Base-by-base conservation (phyloP, 2,329 filamentous ascomycete species). In the Diaporthe sp. region DNA sequence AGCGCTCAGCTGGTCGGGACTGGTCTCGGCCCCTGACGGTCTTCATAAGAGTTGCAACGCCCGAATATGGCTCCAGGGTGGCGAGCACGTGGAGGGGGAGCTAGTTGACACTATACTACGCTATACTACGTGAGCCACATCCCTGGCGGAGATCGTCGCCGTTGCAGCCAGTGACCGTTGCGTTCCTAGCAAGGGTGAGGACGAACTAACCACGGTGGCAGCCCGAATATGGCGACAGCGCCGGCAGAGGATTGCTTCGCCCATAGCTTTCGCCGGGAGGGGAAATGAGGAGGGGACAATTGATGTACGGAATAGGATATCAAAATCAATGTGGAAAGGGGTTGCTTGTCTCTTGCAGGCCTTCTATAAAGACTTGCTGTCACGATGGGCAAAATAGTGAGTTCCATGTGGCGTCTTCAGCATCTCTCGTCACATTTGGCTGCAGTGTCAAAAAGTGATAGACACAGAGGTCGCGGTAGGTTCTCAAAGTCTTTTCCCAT, bases 41-140 rank as follows among this genome's bases (percentile, higher is more conserved):
- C 59, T 62, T 62, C 59, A 62, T 62, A 28, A 62, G 15, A 17
- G n/a, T 65, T 46, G 17, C 39, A 65, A 46, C 39, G 39, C 46
- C 59, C 59, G 59, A 46, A 65, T 46, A 31, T 46, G 39, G 39
- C 59, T 46, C 39, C 8, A 46, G 59, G 59, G 39, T 65, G 59
- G 59, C 39, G 59, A 65, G 59, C 59, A 65, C 59, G 59, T 65
- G 59, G 59, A 44, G 25, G 59, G 59, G 59, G 19, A 65, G 59
- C 59, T 65, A 65, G 39, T 46, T 65, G 59, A 46, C 59, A 65
- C 59, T 46, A 65, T 65, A 65, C 59, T 65, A 65, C 39, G 59
- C 59, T 46, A 65, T 65, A 65, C 59, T 65, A 65, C 39, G 59
- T 65, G 59, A 65, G 59, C 39, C 39, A 65, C 25, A 44, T 46